A percentile compares a stretch with the other conserved stretches of the same genome.
phyloP scores from a whole-genome alignment of 352 stramenopile species.

The Phytophthora sp. region DNA sequence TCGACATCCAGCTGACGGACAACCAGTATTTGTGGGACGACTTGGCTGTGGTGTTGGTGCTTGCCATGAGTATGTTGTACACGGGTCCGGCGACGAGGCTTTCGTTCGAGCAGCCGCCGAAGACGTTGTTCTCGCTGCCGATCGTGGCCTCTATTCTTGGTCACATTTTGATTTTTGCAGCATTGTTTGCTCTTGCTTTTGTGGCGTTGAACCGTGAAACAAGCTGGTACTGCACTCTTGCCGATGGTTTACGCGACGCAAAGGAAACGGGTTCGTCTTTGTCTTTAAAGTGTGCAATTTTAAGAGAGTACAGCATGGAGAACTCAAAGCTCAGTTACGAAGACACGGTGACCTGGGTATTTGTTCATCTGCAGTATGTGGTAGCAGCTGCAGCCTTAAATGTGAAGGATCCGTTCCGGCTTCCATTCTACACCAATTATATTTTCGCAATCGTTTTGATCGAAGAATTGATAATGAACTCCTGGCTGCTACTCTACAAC shows the following conservation, averaged over 20 bases:
- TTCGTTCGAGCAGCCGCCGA: conserved; percentile 46
- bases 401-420: conserved; percentile 51
- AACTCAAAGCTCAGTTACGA: conserved; percentile 38
- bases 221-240: conserved; percentile 46
- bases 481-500: conserved; percentile 44
- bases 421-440: conserved; percentile 48
- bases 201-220: conserved; percentile 22
- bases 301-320: conserved; percentile 22
- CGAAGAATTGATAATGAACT: conserved; percentile 25
- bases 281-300: conserved; percentile 34
- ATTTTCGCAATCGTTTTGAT: conserved; percentile 34
- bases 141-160: conserved; percentile 51
- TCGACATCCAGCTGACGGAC: conserved; percentile 52
- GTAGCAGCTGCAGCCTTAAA: conserved; percentile 54
- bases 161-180: conserved; percentile 46
- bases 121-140: conserved; percentile 55
- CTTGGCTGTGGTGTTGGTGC: conserved; percentile 48
- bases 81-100: conserved; percentile 36
- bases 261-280: neutral
- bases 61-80: conserved; percentile 66
- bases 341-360: conserved; percentile 54
- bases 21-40: conserved; percentile 74
- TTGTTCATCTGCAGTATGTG: conserved; percentile 51
- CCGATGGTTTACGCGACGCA: conserved; percentile 24
- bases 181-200: conserved; percentile 41